These are phyloP conservation scores for Furcasterigmium furcatum DNA, from an alignment of 2,329 filamentous ascomycete genomes.

Conservation along the genomic window DNA sequence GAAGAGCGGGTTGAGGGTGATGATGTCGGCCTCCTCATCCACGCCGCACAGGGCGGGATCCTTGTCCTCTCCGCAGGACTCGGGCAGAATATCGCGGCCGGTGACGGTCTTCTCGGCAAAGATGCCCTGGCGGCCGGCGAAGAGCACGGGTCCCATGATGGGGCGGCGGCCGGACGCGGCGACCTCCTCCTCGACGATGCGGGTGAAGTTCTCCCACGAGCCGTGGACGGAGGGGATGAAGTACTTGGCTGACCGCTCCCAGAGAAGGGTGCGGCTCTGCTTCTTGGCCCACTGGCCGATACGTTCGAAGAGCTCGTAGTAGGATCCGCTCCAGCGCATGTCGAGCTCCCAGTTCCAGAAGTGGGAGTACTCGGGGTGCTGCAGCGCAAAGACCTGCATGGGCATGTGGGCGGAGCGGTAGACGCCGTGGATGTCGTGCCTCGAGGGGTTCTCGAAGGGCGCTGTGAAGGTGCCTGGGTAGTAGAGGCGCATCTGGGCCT, in stretches of 20 bases:
- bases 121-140: slow-evolving; percentile 42
- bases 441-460: slow-evolving; percentile 55
- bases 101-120: slow-evolving; percentile 49
- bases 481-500: slow-evolving; percentile 76
- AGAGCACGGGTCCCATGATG: slow-evolving; percentile 66
- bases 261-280: slow-evolving; percentile 69
- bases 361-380: slow-evolving; percentile 62
- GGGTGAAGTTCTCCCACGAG: slow-evolving; percentile 68
- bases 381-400: slow-evolving; percentile 60
- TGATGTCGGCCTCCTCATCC: slow-evolving; percentile 70
- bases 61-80: slow-evolving; percentile 33
- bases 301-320: slow-evolving; percentile 71
- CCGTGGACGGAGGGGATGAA: slow-evolving; percentile 72
- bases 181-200: slow-evolving; percentile 61
- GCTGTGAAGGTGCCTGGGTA: slow-evolving; percentile 71
- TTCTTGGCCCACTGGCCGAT: slow-evolving; percentile 63
- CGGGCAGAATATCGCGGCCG: slow-evolving; percentile 45
- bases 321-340: slow-evolving; percentile 61
- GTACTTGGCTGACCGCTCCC: slow-evolving; percentile 75
- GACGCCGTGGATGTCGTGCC: slow-evolving; percentile 62
- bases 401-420: slow-evolving; percentile 64
- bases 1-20: slow-evolving; percentile 75
- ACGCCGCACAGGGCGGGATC: slow-evolving; percentile 54
- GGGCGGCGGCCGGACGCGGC: slow-evolving; percentile 45
- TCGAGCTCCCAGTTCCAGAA: slow-evolving; percentile 74